phyloP scores from a whole-genome alignment of 2,329 filamentous ascomycete genomes.

The Paraphoma sp. region DNA sequence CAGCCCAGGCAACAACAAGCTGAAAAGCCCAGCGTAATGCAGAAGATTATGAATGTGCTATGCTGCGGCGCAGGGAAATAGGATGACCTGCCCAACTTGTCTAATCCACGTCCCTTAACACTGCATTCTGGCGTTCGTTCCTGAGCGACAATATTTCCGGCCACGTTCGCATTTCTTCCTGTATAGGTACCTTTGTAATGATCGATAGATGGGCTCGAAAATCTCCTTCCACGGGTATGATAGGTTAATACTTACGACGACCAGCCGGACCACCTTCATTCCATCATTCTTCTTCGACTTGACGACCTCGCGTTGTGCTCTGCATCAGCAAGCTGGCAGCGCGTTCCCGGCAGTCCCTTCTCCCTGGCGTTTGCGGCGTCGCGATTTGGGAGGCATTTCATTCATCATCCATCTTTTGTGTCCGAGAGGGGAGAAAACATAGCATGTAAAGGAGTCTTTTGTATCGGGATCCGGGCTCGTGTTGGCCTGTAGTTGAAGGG shows the following conservation, averaged over 20 bases:
- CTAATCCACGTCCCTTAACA: conserved; percentile 29
- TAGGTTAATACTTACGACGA: conserved; percentile 37
- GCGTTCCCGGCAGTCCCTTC: conserved; percentile 27
- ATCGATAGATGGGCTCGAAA: conserved; percentile 49
- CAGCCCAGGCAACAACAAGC: conserved; percentile 67
- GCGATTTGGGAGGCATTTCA: conserved; percentile 30
- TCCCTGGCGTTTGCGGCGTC: conserved; percentile 37
- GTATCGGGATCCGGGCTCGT: conserved; percentile 17
- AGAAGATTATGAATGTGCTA: conserved; percentile 90
- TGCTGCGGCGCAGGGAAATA: conserved; percentile 70
- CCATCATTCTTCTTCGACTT: conserved; percentile 29
- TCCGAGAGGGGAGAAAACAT: conserved; percentile 33
- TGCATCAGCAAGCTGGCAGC: conserved; percentile 22
- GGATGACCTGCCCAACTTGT: conserved; percentile 26
- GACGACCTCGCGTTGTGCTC: conserved; percentile 26
- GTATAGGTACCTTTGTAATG: conserved; percentile 51
- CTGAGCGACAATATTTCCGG: conserved; percentile 38
- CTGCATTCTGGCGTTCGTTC: conserved; percentile 45
- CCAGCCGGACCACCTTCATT: conserved; percentile 37
- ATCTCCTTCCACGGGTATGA: conserved; percentile 39
- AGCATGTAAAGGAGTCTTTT: conserved; percentile 37
- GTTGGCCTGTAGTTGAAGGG: conserved; percentile 18
- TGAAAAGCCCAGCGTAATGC: conserved; percentile 74
- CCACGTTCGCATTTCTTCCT: conserved; percentile 37
- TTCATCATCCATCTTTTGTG: conserved; percentile 30